phyloP scores from a whole-genome alignment of 116 monocot species.

The Papilionanthe hybrid region DNA sequence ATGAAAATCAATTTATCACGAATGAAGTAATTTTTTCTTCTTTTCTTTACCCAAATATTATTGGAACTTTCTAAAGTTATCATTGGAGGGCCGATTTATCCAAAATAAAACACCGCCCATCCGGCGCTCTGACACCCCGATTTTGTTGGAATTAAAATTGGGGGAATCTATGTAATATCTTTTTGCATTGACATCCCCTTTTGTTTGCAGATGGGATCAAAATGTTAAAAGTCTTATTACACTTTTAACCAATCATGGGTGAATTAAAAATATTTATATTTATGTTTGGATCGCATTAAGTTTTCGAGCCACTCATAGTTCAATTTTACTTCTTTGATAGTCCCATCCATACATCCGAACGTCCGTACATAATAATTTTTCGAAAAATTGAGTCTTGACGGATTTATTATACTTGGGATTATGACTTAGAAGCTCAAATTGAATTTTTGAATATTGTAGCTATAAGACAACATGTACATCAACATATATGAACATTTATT shows the following conservation, averaged over 20 bases:
- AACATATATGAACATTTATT: not conserved
- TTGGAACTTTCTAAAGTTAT: not conserved
- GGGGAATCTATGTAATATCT: not conserved
- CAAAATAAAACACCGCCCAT: not conserved
- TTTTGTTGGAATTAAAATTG: conserved; percentile 4
- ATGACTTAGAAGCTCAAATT: no score
- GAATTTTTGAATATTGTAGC: no score
- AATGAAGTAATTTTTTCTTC: not conserved
- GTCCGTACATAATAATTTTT: no score
- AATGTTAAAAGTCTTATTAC: not conserved
- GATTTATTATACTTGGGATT: no score
- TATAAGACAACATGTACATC: no score
- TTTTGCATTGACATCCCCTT: not conserved
- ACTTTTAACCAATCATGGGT: no score
- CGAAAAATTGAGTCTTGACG: no score
- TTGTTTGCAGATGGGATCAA: not conserved
- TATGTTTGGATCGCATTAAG: no score
- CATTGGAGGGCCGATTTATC: not conserved
- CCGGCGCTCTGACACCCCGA: not conserved
- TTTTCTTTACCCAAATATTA: not conserved
- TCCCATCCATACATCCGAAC: no score
- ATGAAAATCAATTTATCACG: not conserved
- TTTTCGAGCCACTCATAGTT: no score
- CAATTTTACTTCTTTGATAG: no score
- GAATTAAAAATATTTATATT: no score